Evolutionary conservation across 371 early-diverging fungal genomes (phyloP), one percentile per base, ranked within the genome.

Genomic region (Mucor lusitanicus): DNA sequence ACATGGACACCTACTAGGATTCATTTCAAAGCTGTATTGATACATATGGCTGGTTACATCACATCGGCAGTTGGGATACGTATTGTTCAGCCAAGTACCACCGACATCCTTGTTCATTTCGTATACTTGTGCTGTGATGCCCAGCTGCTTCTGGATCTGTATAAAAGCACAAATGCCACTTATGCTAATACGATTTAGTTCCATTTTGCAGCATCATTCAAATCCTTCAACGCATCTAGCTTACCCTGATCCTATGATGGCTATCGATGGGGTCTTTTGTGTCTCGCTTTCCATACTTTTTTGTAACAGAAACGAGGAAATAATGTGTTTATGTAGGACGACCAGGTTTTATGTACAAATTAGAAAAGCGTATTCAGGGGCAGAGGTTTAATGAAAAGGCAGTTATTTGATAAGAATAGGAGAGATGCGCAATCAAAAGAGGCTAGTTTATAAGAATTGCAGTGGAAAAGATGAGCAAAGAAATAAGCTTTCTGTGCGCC

Each of bases 81-180:
- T 79, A 71, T 88, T 90, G 23, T 72, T 54, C 59, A 74, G 71
- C 90, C 90, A 90, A 5, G 87, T 87, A 12, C 90, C 90, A 0
- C 87, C 88, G n/a, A 87, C 70, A 25, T 81, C 84, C 3, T 73
- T 69, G 15, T 74, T 74, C 42, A 78, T 73, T 61, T 90, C 90
- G 72, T 82, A 87, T 19, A 90, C 67, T 27, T 74, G 73, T 55
- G 69, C 77, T 56, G 54, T 75, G 42, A 85, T 64, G 28, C 80
- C 78, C 48, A 87, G 63, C 39, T 83, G 64, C 21, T 83, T 73
- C 68, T 81, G 68, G 0, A 87, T 68, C 25, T 82, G 79, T 30
- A 87, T 80, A 1, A 83, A 86, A n/a, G 88, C 84, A 70, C 84
- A 82, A 19, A 89, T 71, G 15, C 89, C 89, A 13, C 85, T 81